phyloP scores from a whole-genome alignment of 352 stramenopile genomes.

The Globisporangium emineosum region DNA sequence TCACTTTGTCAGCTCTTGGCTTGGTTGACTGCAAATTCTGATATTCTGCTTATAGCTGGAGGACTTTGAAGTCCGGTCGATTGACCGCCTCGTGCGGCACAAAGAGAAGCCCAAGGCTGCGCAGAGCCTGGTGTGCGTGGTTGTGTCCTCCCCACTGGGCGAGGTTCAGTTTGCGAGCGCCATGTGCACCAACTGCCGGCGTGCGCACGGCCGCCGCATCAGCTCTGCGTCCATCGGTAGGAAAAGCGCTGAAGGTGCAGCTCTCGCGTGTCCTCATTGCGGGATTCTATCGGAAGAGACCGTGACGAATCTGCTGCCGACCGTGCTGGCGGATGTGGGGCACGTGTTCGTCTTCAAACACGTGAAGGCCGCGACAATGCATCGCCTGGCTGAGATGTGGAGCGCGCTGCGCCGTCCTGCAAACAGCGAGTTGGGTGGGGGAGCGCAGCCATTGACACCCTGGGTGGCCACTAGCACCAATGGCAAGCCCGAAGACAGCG shows the following conservation, averaged over 20 bases:
- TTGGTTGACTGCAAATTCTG: not conserved
- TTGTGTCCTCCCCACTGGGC: slow-evolving; percentile 33
- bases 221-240: slow-evolving; percentile 24
- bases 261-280: slow-evolving; percentile 61
- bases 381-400: slow-evolving; percentile 26
- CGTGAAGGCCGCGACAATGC: slow-evolving; percentile 23
- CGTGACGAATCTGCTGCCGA: slow-evolving; percentile 5
- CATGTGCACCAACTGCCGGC: slow-evolving; percentile 51
- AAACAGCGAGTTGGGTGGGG: not conserved
- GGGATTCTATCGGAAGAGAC: slow-evolving; percentile 26
- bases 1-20: not conserved
- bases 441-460: not conserved
- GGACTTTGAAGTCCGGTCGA: slow-evolving; percentile 42
- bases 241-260: slow-evolving; percentile 8
- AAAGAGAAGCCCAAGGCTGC: slow-evolving; percentile 30
- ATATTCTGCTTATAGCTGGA: slow-evolving; percentile 27
- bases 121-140: slow-evolving; percentile 41
- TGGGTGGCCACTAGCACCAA: not conserved
- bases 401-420: not conserved
- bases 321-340: slow-evolving; percentile 4
- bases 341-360: slow-evolving; percentile 27
- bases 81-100: slow-evolving; percentile 46
- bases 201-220: slow-evolving; percentile 46
- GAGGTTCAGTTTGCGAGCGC: slow-evolving; percentile 43
- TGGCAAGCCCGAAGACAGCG: slow-evolving; percentile 11